Percentiles rank a stretch among this genome's conserved stretches.
Conservation (phyloP, 768 basidiomycete species). For the Clitopilus passeckerianus region DNA sequence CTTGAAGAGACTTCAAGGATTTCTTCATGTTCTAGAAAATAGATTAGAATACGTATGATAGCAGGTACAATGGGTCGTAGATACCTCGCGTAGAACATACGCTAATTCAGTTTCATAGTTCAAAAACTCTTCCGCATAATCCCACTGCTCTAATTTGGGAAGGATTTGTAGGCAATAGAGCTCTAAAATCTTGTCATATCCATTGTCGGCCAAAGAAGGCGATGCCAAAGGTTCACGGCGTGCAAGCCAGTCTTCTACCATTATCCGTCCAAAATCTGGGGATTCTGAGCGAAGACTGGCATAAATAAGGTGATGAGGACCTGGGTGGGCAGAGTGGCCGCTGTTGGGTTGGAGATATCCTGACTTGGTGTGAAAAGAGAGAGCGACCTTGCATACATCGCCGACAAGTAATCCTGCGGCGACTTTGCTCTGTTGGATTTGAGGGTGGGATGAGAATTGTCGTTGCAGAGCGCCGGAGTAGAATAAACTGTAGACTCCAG, state of each 20-base stretch:
- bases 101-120: conserved; percentile 66
- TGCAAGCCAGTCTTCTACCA: conserved; percentile 80
- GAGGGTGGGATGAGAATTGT: conserved; percentile 45
- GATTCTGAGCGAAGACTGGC: conserved; percentile 65
- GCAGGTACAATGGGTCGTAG: conserved; percentile 7
- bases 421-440: conserved; percentile 51
- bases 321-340: conserved; percentile 62
- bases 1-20: conserved; percentile 35
- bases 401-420: conserved; percentile 50
- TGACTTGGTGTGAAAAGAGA: conserved; percentile 56
- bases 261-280: conserved; percentile 53
- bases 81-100: conserved; percentile 45
- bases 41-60: conserved; percentile 4
- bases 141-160: conserved; percentile 74
- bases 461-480: conserved; percentile 41
- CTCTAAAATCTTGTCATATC: conserved; percentile 72
- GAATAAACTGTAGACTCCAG: conserved; percentile 72
- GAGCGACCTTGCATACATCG: conserved; percentile 61
- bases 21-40: conserved; percentile 29
- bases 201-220: conserved; percentile 27
- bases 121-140: conserved; percentile 73
- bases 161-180: conserved; percentile 72
- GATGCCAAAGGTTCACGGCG: conserved; percentile 36
- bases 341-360: conserved; percentile 26
- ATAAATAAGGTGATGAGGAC: conserved; percentile 68